A percentile compares a stretch with the other conserved stretches of the same genome.
Conservation (phyloP, 768 basidiomycete genomes). For the Russula sp. region DNA sequence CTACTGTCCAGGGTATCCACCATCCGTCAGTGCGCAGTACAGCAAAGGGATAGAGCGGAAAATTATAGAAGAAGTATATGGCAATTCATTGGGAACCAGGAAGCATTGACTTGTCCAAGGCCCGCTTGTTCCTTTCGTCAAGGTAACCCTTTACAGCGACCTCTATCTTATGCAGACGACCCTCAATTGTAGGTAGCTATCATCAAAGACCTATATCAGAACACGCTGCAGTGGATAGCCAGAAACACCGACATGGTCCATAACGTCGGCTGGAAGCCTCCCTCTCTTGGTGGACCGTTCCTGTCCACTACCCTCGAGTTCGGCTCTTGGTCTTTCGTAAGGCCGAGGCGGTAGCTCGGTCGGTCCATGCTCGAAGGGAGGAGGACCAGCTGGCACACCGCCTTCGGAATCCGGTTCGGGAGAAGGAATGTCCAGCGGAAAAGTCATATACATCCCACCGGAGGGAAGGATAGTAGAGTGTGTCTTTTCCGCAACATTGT, state of each 20-base stretch:
- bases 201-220: not conserved
- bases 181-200: slow-evolving; percentile 20
- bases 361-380: slow-evolving; percentile 21
- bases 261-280: slow-evolving; percentile 17
- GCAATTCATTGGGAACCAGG: slow-evolving; percentile 5
- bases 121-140: slow-evolving; percentile 20
- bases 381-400: slow-evolving; percentile 10
- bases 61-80: slow-evolving; percentile 6
- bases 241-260: slow-evolving; percentile 17
- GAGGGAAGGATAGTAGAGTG: slow-evolving; percentile 23
- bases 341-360: slow-evolving; percentile 21
- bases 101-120: slow-evolving; percentile 20
- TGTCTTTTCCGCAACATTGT: slow-evolving; percentile 22
- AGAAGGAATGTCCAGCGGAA: slow-evolving; percentile 22
- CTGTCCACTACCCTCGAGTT: slow-evolving; percentile 1
- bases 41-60: slow-evolving; percentile 14
- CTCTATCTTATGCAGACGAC: slow-evolving; percentile 21
- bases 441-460: slow-evolving; percentile 23
- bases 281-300: slow-evolving; percentile 16
- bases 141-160: slow-evolving; percentile 15
- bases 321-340: slow-evolving; percentile 4
- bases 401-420: slow-evolving; percentile 14
- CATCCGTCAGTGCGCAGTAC: slow-evolving; percentile 12
- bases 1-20: slow-evolving; percentile 7
- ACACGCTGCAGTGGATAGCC: not conserved